phyloP scores from a whole-genome alignment of 2,329 filamentous ascomycete species.

The Myrmaecium sp. region DNA sequence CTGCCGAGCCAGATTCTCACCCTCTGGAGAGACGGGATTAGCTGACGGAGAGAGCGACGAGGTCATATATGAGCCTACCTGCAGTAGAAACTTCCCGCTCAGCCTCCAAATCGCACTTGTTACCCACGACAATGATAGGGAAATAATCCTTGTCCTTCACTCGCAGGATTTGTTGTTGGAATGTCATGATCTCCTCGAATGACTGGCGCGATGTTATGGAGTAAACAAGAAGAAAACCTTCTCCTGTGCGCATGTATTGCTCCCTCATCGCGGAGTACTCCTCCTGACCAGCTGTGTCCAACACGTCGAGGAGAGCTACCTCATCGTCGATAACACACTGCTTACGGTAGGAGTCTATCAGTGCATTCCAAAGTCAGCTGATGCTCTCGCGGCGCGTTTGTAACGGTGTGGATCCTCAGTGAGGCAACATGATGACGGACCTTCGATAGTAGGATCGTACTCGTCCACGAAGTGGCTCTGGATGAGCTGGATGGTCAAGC shows the following conservation, averaged over 20 bases:
- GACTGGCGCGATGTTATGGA: constrained; percentile 95
- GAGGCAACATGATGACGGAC: constrained; percentile 31
- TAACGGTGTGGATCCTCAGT: background rate
- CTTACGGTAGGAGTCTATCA: constrained; percentile 93
- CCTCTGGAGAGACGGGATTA: constrained; percentile 43
- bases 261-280: constrained; percentile 99
- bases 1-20: constrained; percentile 64
- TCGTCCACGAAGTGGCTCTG: constrained; percentile 95
- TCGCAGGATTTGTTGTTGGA: constrained; percentile 94
- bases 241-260: constrained; percentile 98
- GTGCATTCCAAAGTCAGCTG: constrained; percentile 4
- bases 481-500: constrained; percentile 77
- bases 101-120: constrained; percentile 95
- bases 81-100: constrained; percentile 84
- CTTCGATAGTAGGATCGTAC: constrained; percentile 98
- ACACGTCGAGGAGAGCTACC: constrained; percentile 89
- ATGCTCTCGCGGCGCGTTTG: constrained; percentile 1
- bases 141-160: constrained; percentile 99
- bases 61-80: constrained; percentile 44
- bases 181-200: constrained; percentile 96
- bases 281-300: constrained; percentile 96
- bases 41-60: too few species aligned
- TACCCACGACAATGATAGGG: constrained; percentile 95
- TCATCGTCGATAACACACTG: constrained; percentile 98
- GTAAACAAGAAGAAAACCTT: constrained; percentile 95